Evolutionary conservation across 1,284 basidiomycete genomes (phyloP).

Genomic region (Thecaphora thlaspeos): DNA sequence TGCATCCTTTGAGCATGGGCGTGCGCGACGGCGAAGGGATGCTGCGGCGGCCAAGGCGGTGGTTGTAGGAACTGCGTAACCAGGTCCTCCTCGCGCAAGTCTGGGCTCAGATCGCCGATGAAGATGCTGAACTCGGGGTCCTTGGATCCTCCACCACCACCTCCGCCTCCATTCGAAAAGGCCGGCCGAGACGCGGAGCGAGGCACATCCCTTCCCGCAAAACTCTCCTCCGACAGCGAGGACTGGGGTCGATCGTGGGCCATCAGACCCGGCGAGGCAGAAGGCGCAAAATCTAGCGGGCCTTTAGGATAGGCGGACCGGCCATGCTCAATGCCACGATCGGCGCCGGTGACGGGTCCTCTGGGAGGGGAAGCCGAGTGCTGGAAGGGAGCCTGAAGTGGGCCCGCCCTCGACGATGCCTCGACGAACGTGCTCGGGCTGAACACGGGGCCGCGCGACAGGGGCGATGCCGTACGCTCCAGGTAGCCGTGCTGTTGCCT

Average conservation of each 20-base stretch:
- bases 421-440: not conserved
- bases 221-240: conserved; percentile 27
- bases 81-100: conserved; percentile 51
- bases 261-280: conserved; percentile 7
- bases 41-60: conserved; percentile 43
- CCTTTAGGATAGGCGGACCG: conserved; percentile 1
- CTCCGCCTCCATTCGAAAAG: not conserved
- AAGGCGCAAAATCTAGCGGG: conserved; percentile 26
- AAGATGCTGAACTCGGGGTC: conserved; percentile 46
- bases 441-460: not conserved
- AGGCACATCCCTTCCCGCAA: conserved; percentile 3
- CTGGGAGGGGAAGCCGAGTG: not conserved
- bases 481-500: not conserved
- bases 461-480: not conserved
- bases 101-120: conserved; percentile 45
- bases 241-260: conserved; percentile 27
- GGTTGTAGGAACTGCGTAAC: conserved; percentile 48
- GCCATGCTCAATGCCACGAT: not conserved
- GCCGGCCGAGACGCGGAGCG: not conserved
- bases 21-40: conserved; percentile 45
- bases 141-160: conserved; percentile 3
- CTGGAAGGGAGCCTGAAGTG: not conserved
- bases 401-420: not conserved
- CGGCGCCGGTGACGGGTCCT: no score
- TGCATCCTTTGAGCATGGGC: conserved; percentile 44